These are phyloP conservation scores for Cymbomonas tetramitiformis DNA, from an alignment of 139 green algal genomes.

Conservation along the genomic window DNA sequence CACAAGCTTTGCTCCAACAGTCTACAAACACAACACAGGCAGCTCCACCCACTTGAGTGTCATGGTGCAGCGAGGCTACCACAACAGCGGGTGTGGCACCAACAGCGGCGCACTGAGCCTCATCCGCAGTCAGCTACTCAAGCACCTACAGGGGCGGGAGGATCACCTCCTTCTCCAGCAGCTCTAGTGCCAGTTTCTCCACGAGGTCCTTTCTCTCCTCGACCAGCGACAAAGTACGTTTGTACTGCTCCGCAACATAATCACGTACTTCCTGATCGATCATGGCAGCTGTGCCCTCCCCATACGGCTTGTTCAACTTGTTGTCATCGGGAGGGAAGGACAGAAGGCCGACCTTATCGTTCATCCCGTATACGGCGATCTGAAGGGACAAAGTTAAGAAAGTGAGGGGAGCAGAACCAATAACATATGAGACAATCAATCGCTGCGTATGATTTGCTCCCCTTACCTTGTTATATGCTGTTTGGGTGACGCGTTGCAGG, in stretches of 20 bases:
- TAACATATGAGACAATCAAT: not conserved
- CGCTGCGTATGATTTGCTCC: not conserved
- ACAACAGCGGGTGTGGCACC: not conserved
- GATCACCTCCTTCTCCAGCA: conserved; percentile 46
- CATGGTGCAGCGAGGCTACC: too few species aligned
- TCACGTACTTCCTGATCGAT: conserved; percentile 87
- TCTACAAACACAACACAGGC: conserved; percentile 10
- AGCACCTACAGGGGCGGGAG: not conserved
- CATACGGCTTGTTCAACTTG: conserved; percentile 88
- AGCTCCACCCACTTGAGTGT: not conserved
- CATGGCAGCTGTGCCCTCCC: conserved; percentile 72
- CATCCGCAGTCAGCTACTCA: not conserved
- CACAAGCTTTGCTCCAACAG: too few species aligned
- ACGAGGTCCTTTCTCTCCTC: conserved; percentile 63
- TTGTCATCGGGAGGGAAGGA: conserved; percentile 76
- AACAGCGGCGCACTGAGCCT: not conserved
- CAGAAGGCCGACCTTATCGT: conserved; percentile 76
- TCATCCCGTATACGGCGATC: conserved; percentile 91
- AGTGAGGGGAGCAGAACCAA: not conserved
- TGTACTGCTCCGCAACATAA: conserved; percentile 68
- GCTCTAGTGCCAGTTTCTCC: conserved; percentile 55
- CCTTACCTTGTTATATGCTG: conserved; percentile 73
- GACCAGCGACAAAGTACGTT: conserved; percentile 69
- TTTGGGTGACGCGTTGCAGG: conserved; percentile 89
- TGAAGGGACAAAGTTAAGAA: too few species aligned